Base-by-base conservation (phyloP, 352 stramenopile genomes). In the Pythium myriotylum region DNA sequence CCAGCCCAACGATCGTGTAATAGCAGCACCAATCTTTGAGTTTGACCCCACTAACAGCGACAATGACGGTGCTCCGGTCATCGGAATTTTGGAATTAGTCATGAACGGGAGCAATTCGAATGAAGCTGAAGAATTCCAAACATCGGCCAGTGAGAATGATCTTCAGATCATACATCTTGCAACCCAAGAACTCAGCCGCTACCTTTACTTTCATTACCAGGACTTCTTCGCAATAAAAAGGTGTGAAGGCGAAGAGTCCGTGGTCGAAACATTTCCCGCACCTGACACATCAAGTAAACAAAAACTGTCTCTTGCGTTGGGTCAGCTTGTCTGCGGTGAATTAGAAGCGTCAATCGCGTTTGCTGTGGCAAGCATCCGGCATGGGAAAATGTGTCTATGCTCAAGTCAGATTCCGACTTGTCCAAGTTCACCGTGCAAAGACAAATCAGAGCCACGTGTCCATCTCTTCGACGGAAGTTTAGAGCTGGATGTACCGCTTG, bases 151-250 rank as follows among this genome's bases (percentile, higher is more conserved):
- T 9, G 77, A 78, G 22, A 93, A 90, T 43, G 84, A 93, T 52
- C 68, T 72, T 45, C 83, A 69, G 20, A 93, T 93, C 26, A 59
- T 93, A 1, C 76, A 91, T 40, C 61, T 89, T 26, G 76, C 80
- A 0, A 79, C 80, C 0, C 68, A 91, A 40, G 79, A 87, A 49
- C 74, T 93, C 13, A 77, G 79, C 2, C 74, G 82, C 19, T 91
- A 93, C 49, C 58, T 93, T 26, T 86, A 77, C 41, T 93, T 90
- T 49, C 80, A 93, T 56, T 93, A 89, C 52, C 69, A 81, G 12
- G 68, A 71, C 24, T 91, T 91, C 57, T 91, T 93, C 62, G 26
- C 61, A 1, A 54, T 60, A 48, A 54, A 63, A 17, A 65, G 23
- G 2, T 39, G 24, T 2, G 53, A 49, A 0, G 40, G 32, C 9